Evolutionary conservation across 2,329 filamentous ascomycete genomes (phyloP).

Genomic region (Orbilia ellipsospora): DNA sequence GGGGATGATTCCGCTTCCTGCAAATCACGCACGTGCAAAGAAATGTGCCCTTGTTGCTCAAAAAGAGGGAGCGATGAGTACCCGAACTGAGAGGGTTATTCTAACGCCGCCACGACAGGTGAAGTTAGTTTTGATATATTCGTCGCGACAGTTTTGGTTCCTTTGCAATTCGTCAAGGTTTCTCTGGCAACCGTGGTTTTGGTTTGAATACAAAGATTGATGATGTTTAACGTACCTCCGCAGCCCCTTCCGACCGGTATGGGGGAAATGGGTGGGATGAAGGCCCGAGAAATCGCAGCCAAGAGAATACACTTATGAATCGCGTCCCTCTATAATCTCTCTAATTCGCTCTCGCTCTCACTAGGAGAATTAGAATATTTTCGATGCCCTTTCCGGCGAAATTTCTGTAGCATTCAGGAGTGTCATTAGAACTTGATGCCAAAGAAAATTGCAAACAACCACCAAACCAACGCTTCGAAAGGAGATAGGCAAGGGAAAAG

Average conservation of each 20-base stretch:
- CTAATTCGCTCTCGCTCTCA: neutral
- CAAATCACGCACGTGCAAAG: constrained; percentile 43
- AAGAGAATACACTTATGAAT: neutral
- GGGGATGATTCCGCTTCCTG: constrained; percentile 34
- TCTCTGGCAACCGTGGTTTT: neutral
- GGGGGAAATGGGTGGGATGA: constrained; percentile 16
- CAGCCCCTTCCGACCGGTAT: constrained; percentile 33
- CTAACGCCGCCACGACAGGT: too few species aligned
- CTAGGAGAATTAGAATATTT: too few species aligned
- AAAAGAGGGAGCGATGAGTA: constrained; percentile 37
- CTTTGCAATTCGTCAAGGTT: neutral
- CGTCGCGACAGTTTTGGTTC: constrained; percentile 13
- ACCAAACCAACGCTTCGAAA: neutral
- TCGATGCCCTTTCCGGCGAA: neutral
- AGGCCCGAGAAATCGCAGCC: constrained; percentile 22
- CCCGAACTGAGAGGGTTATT: constrained; percentile 36
- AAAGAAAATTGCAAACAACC: too few species aligned
- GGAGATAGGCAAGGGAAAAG: neutral
- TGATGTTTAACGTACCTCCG: constrained; percentile 33
- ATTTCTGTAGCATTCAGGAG: too few species aligned
- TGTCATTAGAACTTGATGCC: too few species aligned
- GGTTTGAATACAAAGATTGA: neutral
- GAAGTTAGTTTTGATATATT: constrained; percentile 22
- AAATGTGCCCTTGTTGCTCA: constrained; percentile 23
- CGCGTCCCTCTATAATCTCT: neutral